Conservation (phyloP, 2,329 filamentous ascomycete species). For the Periglandula ipomoeae region DNA sequence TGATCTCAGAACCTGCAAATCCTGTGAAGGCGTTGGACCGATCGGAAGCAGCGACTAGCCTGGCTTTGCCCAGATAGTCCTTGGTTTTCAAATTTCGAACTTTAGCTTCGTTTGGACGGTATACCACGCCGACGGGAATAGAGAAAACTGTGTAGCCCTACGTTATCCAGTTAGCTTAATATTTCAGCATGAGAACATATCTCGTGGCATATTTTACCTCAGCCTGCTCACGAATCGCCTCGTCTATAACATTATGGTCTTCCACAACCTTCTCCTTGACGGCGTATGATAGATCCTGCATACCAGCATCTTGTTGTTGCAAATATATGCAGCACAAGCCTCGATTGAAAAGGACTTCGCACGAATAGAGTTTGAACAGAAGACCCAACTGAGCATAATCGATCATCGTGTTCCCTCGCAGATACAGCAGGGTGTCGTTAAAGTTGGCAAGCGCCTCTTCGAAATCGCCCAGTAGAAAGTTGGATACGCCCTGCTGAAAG, state of each 20-base stretch:
- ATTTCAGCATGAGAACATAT: background rate
- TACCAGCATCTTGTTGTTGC: conserved; percentile 79
- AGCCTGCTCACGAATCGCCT: conserved; percentile 86
- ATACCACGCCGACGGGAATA: conserved; percentile 90
- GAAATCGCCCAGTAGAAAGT: conserved; percentile 93
- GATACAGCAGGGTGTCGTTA: conserved; percentile 91
- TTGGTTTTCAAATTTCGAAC: conserved; percentile 97
- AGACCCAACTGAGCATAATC: conserved; percentile 95
- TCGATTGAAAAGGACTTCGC: conserved; percentile 94
- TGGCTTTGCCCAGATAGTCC: conserved; percentile 94
- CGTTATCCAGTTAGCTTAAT: conserved; percentile 15
- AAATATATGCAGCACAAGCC: conserved; percentile 97
- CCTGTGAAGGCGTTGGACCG: conserved; percentile 72
- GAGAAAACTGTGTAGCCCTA: conserved; percentile 98
- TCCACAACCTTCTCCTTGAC: conserved; percentile 94
- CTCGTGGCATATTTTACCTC: conserved; percentile 51
- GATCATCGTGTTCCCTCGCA: conserved; percentile 93
- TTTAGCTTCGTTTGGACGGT: conserved; percentile 93
- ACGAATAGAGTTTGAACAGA: conserved; percentile 93
- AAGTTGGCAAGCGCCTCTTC: conserved; percentile 97
- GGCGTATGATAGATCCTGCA: conserved; percentile 85
- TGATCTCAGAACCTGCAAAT: conserved; percentile 70
- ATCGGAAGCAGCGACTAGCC: conserved; percentile 81
- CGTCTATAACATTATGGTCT: conserved; percentile 96
- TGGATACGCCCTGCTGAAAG: conserved; percentile 97